Evolutionary conservation across 2,329 filamentous ascomycete genomes (phyloP).

Genomic region (Hypoxylon sp.): DNA sequence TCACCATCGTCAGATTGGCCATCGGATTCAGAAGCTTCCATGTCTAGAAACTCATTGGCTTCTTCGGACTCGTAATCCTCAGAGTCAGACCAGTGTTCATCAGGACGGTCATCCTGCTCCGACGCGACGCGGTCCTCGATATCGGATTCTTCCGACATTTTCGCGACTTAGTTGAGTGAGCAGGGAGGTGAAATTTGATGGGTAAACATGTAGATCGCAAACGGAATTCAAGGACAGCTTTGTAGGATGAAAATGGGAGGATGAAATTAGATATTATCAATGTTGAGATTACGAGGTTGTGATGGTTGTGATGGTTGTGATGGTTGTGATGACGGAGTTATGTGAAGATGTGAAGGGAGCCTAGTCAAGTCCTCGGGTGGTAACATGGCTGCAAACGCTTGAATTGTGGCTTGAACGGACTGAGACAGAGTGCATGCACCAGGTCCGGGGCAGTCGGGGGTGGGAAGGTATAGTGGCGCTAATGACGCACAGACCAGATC

Average conservation of each 20-base stretch:
- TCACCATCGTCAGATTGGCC: conserved; percentile 38
- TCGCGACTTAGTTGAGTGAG: conserved; percentile 3
- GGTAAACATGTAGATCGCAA: not conserved
- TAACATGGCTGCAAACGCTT: conserved; percentile 18
- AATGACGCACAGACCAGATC: not conserved
- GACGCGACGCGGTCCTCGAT: conserved; percentile 37
- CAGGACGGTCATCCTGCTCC: conserved; percentile 28
- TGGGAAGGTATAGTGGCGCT: not conserved
- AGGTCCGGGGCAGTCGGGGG: not conserved
- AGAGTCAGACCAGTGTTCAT: conserved; percentile 40
- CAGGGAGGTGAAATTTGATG: not conserved
- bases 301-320: not conserved
- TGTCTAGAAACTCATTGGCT: conserved; percentile 49
- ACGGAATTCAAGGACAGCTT: not conserved
- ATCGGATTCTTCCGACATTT: conserved; percentile 50
- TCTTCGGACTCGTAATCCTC: conserved; percentile 45
- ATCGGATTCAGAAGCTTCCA: conserved; percentile 53
- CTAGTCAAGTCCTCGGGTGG: not conserved
- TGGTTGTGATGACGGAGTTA: not conserved
- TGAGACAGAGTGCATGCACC: not conserved
- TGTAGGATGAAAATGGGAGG: not conserved
- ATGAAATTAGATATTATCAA: not conserved
- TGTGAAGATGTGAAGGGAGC: not conserved
- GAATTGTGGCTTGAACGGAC: conserved; percentile 23
- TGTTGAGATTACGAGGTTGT: conserved; percentile 8